phyloP scores from a whole-genome alignment of 2,329 filamentous ascomycete genomes.

The Fusarium compactum region DNA sequence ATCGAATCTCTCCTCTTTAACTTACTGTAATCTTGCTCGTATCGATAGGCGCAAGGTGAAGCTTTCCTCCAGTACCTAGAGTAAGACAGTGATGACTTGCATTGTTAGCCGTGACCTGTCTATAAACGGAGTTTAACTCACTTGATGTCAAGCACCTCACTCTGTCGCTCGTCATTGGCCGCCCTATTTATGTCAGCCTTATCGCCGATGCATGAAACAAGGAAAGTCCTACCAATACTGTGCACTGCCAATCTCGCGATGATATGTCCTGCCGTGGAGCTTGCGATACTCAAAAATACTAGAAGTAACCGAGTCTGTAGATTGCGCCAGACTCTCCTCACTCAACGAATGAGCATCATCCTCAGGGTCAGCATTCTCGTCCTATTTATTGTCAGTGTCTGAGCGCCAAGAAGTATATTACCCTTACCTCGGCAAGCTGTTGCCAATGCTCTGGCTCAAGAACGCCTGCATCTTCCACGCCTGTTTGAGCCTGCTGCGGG shows the following conservation, averaged over 20 bases:
- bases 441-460: slow-evolving; percentile 21
- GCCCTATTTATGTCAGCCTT: background rate
- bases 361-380: background rate
- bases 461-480: background rate
- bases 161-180: slow-evolving; percentile 16
- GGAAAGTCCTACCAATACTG: slow-evolving; percentile 10
- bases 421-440: slow-evolving; percentile 17
- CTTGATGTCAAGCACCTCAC: slow-evolving; percentile 19
- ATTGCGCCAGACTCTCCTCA: slow-evolving; percentile 1
- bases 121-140: background rate
- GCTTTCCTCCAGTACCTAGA: slow-evolving; percentile 6
- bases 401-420: background rate
- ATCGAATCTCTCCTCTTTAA: background rate
- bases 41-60: slow-evolving; percentile 18
- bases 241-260: slow-evolving; percentile 14
- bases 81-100: slow-evolving; percentile 13
- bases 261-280: slow-evolving; percentile 22
- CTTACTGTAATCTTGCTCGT: slow-evolving; percentile 6
- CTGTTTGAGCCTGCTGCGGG: background rate
- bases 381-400: background rate
- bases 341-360: slow-evolving; percentile 12
- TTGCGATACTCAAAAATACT: slow-evolving; percentile 26
- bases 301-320: slow-evolving; percentile 12
- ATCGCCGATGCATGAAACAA: background rate
- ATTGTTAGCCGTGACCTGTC: accelerated